Evolutionary conservation across 805 yeast species (phyloP), one percentile per base, ranked within the genome.

Genomic region (Kregervanrija pseudodelftensis): DNA sequence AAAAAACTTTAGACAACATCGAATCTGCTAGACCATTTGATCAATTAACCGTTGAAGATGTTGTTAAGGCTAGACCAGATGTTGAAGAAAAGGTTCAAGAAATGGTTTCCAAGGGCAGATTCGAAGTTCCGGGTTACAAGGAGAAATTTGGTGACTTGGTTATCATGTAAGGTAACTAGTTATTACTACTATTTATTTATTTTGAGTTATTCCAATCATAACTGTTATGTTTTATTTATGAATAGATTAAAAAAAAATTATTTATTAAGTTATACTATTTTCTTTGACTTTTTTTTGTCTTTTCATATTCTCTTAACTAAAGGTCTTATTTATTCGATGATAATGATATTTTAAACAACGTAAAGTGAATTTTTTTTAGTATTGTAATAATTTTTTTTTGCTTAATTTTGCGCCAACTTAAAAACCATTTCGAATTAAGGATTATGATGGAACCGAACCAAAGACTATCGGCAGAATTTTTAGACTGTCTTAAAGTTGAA

Each of bases 111-210:
- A 83, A 90, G 77, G 96, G 96, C 72, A 85, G 85, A 76, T 90
- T 96, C 95, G 87, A 86, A 64, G 95, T 90, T 58, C 98, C 98
- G 61, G 96, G 96, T 61, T 93, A 93, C 82, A 82, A 85, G 73
- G 98, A 93, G 73, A 93, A 90, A 82, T 93, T 93, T 69, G 98
- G 98, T 70, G 87, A 85, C 68, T 80, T 91, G 72, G 88, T 91
- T 62, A 88, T 89, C 68, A 93, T 91, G 97, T 77, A 71, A 67
- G 53, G 37, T 33, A 31, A 17, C 37, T 34, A 33, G 37, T 31
- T 41, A 28, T 38, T 35, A 37, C 37, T 38, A 30, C 31, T 48
- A 37, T 38, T 42, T 43, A 33, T 47, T 44, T 48, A 49, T 47
- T 47, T 51, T 28, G 13, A 41, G 33, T 33, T 28, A 40, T 40